Evolutionary conservation across 2,329 filamentous ascomycete species (phyloP).

Genomic region (Hansfordia pulvinata): DNA sequence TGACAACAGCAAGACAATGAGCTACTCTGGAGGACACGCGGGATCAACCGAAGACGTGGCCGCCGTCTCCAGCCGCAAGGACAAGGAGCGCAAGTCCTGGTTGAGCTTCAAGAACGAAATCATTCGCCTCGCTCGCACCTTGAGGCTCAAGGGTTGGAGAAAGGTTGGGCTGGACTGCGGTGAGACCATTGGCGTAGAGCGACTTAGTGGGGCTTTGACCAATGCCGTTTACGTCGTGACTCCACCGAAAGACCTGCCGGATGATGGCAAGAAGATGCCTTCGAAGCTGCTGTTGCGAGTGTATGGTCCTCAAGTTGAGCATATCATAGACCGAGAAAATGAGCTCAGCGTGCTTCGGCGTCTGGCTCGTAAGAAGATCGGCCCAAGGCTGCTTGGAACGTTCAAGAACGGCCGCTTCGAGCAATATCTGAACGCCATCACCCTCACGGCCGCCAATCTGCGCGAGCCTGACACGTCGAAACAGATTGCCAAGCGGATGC

Average conservation of each 20-base stretch:
- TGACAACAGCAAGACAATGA: slow-evolving; percentile 82
- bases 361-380: slow-evolving; percentile 83
- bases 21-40: slow-evolving; percentile 48
- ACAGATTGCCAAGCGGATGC: slow-evolving; percentile 95
- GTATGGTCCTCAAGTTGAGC: slow-evolving; percentile 89
- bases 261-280: slow-evolving; percentile 28
- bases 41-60: slow-evolving; percentile 24
- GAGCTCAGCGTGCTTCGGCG: slow-evolving; percentile 79
- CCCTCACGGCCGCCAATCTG: slow-evolving; percentile 64
- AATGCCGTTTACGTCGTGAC: slow-evolving; percentile 94
- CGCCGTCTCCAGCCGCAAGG: slow-evolving; percentile 28
- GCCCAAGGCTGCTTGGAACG: slow-evolving; percentile 77
- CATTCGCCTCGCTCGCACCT: slow-evolving; percentile 74
- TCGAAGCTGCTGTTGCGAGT: slow-evolving; percentile 75
- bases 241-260: slow-evolving; percentile 53
- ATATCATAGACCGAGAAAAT: slow-evolving; percentile 85
- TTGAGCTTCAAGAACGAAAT: slow-evolving; percentile 84
- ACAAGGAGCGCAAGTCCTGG: slow-evolving; percentile 69
- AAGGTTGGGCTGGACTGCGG: slow-evolving; percentile 62
- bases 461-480: slow-evolving; percentile 71
- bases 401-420: slow-evolving; percentile 95
- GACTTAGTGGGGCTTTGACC: slow-evolving; percentile 81
- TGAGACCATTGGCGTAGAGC: slow-evolving; percentile 54
- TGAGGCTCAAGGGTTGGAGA: slow-evolving; percentile 85
- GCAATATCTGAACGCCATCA: slow-evolving; percentile 76